Evolutionary conservation across 2,329 filamentous ascomycete genomes (phyloP).

Genomic region (Davidsoniella virescens): DNA sequence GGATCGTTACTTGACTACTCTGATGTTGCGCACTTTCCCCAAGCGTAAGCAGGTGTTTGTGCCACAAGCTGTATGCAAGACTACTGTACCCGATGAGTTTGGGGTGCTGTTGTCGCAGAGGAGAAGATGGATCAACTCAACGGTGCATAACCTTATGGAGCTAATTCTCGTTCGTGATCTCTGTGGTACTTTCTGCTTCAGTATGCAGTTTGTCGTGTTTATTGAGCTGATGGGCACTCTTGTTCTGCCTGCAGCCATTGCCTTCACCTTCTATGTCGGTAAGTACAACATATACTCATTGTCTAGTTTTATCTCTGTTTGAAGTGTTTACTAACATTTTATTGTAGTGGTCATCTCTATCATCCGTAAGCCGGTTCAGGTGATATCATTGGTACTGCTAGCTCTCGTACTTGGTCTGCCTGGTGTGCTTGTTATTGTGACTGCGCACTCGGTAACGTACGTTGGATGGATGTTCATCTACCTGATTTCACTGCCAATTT

Average conservation of each 20-base stretch:
- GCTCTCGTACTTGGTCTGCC: constrained; percentile 86
- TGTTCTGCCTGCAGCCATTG: constrained; percentile 87
- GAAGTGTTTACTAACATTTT: background rate
- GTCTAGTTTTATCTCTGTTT: background rate
- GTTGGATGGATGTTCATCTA: constrained; percentile 97
- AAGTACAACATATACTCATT: constrained; percentile 23
- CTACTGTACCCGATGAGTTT: constrained; percentile 85
- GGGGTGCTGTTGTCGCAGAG: constrained; percentile 85
- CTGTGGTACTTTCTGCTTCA: constrained; percentile 98
- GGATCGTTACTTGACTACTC: constrained; percentile 86
- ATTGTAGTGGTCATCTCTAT: constrained; percentile 67
- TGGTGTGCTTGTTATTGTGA: constrained; percentile 78
- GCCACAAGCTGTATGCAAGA: constrained; percentile 97
- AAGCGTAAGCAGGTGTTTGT: constrained; percentile 99
- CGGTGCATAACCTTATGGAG: constrained; percentile 97
- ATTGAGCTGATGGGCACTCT: constrained; percentile 90
- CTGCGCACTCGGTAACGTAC: constrained; percentile 83
- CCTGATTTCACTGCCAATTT: constrained; percentile 77
- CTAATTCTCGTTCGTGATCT: constrained; percentile 87
- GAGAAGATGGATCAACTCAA: constrained; percentile 98
- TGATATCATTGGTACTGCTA: constrained; percentile 81
- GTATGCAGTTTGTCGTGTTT: constrained; percentile 97
- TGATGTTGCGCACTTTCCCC: constrained; percentile 97
- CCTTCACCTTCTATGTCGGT: constrained; percentile 93
- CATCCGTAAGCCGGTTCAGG: constrained; percentile 55